Evolutionary conservation across 1,284 basidiomycete species (phyloP), one percentile per base, ranked within the genome.

Genomic region (Irpex lacteus): DNA sequence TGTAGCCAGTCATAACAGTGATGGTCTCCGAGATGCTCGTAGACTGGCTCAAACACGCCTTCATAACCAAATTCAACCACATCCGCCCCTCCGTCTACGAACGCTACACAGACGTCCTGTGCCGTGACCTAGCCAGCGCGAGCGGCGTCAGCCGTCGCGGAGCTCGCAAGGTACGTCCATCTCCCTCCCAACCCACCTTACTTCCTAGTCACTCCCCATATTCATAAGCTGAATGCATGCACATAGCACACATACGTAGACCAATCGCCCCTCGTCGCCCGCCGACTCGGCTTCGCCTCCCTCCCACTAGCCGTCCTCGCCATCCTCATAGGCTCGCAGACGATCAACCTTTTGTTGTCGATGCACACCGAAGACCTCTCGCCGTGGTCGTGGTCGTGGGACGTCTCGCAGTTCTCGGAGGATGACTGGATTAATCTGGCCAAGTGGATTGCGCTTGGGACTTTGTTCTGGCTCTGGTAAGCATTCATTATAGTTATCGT

Each of bases 31-130:
- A 99, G 75, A 92, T 95, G 84, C 77, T 95, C 4, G 98, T 99
- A 34, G 98, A 99, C 76, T 99, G 97, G 98, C 84, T 99, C 64
- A 99, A 99, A 74, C 98, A 99, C 73, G 97, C 97, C 1, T 99
- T 99, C 79, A 98, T 99, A 72, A 97, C 96, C 62, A 99, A 99
- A 77, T 98, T 98, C 76, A 94, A 94, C 70, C 94, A 96, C 72
- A 96, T 99, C 61, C 89, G 97, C 0, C 95, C 96, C 0, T 92
- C 91, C 0, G 94, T 98, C 0, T 99, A 99, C 70, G 96, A 96
- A 66, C 85, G 98, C 9, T 99, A 96, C 77, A 95, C 92, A 9
- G 98, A 99, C 72, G 94, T 99, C 0, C 84, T 99, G 0, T 98
- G 97, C 71, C 90, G 94, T 53, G 98, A 99, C 74, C 84, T 99